Evolutionary conservation across 306 rosid species (phyloP).

Genomic region (Sechiopsis laciniata): DNA sequence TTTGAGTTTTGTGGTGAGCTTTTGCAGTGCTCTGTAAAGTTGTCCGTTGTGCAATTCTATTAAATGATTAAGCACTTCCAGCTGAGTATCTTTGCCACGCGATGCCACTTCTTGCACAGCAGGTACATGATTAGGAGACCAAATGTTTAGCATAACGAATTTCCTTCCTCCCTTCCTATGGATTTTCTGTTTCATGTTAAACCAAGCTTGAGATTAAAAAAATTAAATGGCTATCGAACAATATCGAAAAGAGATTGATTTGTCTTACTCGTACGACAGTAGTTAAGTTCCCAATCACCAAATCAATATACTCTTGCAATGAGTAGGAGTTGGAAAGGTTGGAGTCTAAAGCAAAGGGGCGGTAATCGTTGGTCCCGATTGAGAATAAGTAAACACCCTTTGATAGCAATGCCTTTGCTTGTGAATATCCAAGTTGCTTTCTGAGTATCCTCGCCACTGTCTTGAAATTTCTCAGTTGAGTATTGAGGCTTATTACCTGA

Average conservation of each 20-base stretch:
- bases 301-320: conserved; percentile 24
- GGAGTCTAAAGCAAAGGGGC: conserved; percentile 14
- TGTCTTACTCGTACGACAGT: conserved; percentile 25
- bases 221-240: no score
- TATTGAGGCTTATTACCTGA: conserved; percentile 33
- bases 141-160: conserved; percentile 32
- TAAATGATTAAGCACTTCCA: conserved; percentile 12
- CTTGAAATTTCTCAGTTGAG: conserved; percentile 38
- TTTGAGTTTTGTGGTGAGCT: background rate
- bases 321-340: conserved; percentile 22
- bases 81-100: conserved; percentile 27
- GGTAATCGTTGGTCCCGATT: conserved; percentile 39
- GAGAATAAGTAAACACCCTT: conserved; percentile 43
- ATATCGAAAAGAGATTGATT: no score
- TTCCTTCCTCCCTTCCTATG: conserved; percentile 44
- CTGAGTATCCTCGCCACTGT: conserved; percentile 26
- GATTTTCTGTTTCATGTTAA: conserved; percentile 25
- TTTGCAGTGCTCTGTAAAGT: background rate
- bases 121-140: conserved; percentile 37
- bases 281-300: conserved; percentile 43
- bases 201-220: background rate
- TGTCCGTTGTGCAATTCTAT: conserved; percentile 1
- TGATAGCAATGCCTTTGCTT: conserved; percentile 32
- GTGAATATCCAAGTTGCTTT: conserved; percentile 29
- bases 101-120: background rate